These are phyloP conservation scores for Candida coleopterorum DNA, from an alignment of 805 yeast genomes.

Conservation along the genomic window DNA sequence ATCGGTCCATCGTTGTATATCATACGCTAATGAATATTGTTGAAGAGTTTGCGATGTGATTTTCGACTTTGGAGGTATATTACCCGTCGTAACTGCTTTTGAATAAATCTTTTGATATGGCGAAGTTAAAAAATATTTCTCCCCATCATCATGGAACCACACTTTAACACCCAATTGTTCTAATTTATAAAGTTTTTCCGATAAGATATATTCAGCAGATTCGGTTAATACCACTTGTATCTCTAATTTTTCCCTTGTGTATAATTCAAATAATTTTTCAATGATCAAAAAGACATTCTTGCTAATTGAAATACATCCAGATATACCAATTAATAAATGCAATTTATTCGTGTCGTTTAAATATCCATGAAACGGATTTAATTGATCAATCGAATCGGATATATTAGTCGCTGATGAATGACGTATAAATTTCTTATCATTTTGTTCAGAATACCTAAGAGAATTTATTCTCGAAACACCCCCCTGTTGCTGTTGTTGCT, in stretches of 20 bases:
- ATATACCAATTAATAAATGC: constrained; percentile 22
- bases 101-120: constrained; percentile 9
- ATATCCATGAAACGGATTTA: constrained; percentile 3
- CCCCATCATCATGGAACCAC: constrained; percentile 21
- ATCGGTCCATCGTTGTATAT: constrained; percentile 24
- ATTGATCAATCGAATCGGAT: background rate
- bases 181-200: constrained; percentile 16
- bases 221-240: constrained; percentile 23
- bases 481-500: constrained; percentile 3
- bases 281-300: constrained; percentile 19
- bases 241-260: constrained; percentile 16
- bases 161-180: constrained; percentile 20
- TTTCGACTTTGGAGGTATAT: constrained; percentile 5
- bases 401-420: constrained; percentile 8
- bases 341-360: constrained; percentile 10
- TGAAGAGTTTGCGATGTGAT: constrained; percentile 11
- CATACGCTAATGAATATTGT: constrained; percentile 15
- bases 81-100: constrained; percentile 5
- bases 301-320: constrained; percentile 21
- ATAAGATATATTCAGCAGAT: constrained; percentile 18
- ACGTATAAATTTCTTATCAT: constrained; percentile 11
- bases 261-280: constrained; percentile 20
- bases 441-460: constrained; percentile 7
- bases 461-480: constrained; percentile 8
- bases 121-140: constrained; percentile 12